Evolutionary conservation across 305 asterid genomes (phyloP).

Genomic region (Caryopteris hybrid): DNA sequence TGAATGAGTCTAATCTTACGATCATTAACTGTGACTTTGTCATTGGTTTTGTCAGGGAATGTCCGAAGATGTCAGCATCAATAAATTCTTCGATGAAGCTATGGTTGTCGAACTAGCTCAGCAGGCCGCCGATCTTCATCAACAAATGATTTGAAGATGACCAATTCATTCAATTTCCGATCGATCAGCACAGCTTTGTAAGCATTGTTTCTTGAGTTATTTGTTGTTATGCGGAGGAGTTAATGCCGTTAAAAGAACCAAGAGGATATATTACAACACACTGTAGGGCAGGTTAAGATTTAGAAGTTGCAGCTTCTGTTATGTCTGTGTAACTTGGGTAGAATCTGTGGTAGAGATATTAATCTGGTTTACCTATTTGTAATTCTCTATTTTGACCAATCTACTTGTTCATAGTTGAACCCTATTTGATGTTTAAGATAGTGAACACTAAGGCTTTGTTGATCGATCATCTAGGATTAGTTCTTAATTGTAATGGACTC

Average conservation of each 20-base stretch:
- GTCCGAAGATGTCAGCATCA: slow-evolving; percentile 95
- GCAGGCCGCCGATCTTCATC: slow-evolving; percentile 91
- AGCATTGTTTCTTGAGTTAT: not conserved
- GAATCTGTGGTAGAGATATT: no score
- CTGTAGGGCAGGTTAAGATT: not conserved
- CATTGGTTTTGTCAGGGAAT: slow-evolving; percentile 61
- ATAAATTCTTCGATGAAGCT: slow-evolving; percentile 93
- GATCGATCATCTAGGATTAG: no score
- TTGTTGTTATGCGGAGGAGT: not conserved
- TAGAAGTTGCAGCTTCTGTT: not conserved
- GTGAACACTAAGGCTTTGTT: no score
- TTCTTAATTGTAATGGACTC: no score
- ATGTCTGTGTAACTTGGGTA: not conserved
- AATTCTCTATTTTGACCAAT: no score
- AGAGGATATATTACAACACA: not conserved
- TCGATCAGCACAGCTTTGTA: no score
- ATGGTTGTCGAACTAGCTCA: slow-evolving; percentile 96
- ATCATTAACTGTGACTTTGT: not conserved
- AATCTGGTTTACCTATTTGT: no score
- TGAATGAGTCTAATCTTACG: not conserved
- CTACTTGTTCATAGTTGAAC: no score
- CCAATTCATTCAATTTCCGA: not conserved
- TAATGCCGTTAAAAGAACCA: not conserved
- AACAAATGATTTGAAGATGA: slow-evolving; percentile 46
- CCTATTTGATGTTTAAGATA: no score